Conservation (phyloP, 257 asterid genomes). For the Osmanthus fragrans region DNA sequence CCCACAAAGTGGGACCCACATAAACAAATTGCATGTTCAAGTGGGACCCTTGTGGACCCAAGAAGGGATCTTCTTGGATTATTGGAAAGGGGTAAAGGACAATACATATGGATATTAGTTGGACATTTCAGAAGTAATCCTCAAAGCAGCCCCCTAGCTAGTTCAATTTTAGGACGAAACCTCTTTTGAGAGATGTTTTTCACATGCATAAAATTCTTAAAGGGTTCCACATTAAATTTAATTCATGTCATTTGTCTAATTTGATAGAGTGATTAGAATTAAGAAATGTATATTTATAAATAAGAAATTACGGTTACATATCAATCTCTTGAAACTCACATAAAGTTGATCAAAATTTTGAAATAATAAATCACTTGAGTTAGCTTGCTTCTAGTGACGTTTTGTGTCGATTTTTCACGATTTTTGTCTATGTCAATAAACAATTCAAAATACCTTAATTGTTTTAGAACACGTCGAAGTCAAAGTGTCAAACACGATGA, state of each 20-base stretch:
- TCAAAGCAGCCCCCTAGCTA: background rate
- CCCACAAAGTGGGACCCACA: constrained; percentile 27
- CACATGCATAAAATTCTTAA: background rate
- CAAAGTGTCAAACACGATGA: too few relatives aligned
- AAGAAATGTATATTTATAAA: too few relatives aligned
- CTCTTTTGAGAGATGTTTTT: background rate
- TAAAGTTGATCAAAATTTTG: too few relatives aligned
- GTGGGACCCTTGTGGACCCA: constrained; percentile 20
- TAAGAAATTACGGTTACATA: too few relatives aligned
- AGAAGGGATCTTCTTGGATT: constrained; percentile 21
- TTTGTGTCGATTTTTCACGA: too few relatives aligned
- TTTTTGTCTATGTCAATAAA: too few relatives aligned
- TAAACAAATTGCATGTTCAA: constrained; percentile 28
- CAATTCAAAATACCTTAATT: too few relatives aligned
- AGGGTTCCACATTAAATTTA: background rate
- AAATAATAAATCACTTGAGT: too few relatives aligned
- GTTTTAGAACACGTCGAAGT: too few relatives aligned
- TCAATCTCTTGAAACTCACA: too few relatives aligned
- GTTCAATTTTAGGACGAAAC: background rate
- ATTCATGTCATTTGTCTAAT: background rate
- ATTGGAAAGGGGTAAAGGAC: constrained; percentile 21
- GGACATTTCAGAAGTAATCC: background rate
- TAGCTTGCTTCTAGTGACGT: too few relatives aligned
- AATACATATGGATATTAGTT: constrained; percentile 23
- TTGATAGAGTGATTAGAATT: background rate